Evolutionary conservation across 805 yeast genomes (phyloP), one percentile per base, ranked within the genome.

Genomic region (Cephaloascus albidus): DNA sequence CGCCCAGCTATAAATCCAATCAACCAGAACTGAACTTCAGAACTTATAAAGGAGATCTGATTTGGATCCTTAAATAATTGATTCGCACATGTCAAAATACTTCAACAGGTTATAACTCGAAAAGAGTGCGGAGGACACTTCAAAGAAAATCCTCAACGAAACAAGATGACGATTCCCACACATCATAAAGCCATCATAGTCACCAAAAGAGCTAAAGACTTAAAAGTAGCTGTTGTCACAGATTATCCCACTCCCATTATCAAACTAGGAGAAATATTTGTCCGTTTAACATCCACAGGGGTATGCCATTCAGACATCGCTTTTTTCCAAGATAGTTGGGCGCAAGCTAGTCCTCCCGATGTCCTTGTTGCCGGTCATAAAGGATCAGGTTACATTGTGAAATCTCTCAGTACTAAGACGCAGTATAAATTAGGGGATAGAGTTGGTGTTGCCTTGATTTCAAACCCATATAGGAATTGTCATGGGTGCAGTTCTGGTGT

Each of bases 271-370:
- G 72, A 65, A 49, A 35, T 65, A 36, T 62, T 65, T 53, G 58
- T 65, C 53, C 62, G 65, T 45, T 57, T 65, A 44, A 65, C 65
- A 53, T 65, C 62, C 56, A 64, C 70, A 20, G 72, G 72, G 44
- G 70, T 65, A 32, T 65, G 72, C 50, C 72, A 65, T 54, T 65
- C 71, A 37, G 71, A 65, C 48, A 61, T 65, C 48, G n/a, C n/a
- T n/a, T n/a, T n/a, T n/a, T n/a, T 70, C 65, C 46, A 70, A 69
- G 39, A 63, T 69, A 70, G 60, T 62, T 50, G 70, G 69, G 45
- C 70, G 65, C 52, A 65, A 70, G 70, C 12, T 10, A 26, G 14
- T 10, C 30, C 10, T 26, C 12, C 72, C 71, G 30, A 57, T 65
- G 48, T 55, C 46, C 38, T 63, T 70, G 60, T 65, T 48, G 70